Conservation (phyloP, 2,329 filamentous ascomycete genomes). For the Calonectria pseudoturangicola region DNA sequence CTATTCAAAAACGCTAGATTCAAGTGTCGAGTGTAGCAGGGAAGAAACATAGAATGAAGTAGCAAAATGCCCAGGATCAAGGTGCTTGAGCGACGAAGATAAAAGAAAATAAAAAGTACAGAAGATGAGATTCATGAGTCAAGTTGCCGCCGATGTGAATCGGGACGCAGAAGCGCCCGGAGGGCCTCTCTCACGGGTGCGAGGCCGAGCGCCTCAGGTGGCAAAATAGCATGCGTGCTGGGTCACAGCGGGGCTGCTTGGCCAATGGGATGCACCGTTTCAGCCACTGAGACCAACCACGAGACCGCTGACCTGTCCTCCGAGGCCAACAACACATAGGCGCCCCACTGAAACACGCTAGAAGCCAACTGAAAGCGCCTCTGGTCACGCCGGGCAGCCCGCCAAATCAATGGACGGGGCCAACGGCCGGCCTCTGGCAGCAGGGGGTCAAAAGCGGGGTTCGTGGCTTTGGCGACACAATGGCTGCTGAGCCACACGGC, state of each 20-base stretch:
- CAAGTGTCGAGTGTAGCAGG: not conserved
- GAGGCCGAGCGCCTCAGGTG: conserved; percentile 29
- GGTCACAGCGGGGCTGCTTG: not conserved
- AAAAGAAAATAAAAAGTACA: not conserved
- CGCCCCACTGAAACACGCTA: conserved; percentile 30
- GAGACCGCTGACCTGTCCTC: not conserved
- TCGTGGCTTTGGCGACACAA: not conserved
- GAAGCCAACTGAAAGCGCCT: conserved; percentile 7
- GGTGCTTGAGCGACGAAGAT: not conserved
- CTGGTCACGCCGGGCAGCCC: not conserved
- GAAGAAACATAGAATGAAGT: not conserved
- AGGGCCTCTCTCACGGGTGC: conserved; percentile 4
- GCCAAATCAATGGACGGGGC: not conserved
- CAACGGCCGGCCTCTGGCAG: conserved; percentile 3
- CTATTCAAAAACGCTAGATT: not conserved
- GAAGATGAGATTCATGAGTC: conserved; percentile 24
- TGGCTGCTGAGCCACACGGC: not conserved
- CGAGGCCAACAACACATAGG: conserved; percentile 8
- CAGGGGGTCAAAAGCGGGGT: conserved; percentile 17
- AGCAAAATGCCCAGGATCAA: not conserved
- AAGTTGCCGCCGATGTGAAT: conserved; percentile 25
- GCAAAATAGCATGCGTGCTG: conserved; percentile 17
- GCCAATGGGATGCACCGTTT: conserved; percentile 31
- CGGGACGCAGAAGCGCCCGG: conserved; percentile 2
- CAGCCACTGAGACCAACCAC: conserved; percentile 24